Base-by-base conservation (phyloP, 345 rosid species). In the Eutrema yunnanense region DNA sequence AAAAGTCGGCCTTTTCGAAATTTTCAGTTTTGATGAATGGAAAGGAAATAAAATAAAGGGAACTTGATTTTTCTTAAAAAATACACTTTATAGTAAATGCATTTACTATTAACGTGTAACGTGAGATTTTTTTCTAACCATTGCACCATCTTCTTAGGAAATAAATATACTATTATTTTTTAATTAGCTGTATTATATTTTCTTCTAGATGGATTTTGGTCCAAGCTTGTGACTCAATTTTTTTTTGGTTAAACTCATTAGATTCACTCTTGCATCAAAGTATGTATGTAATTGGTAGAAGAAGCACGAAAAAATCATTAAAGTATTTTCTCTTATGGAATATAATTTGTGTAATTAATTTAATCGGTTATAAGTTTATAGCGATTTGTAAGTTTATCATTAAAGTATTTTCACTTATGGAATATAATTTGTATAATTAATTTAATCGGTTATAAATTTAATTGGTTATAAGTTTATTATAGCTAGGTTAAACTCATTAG, bases 1-100 rank as follows among this genome's bases (percentile, higher is more conserved):
- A 76, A 83, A 80, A 74, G 72, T 71, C 44, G 65, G 65, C 14
- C 47, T 36, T 78, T 84, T 88, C 77, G 81, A 75, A 84, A 78
- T 3, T 54, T 65, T 67, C 44, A 2, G 22, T 51, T 59, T 61
- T 33, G 48, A 14, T 27, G 26, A 37, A 47, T 14, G 2, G 32
- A 48, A 36, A 49, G 6, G 11, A 30, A 47, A 30, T 10, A 9
- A 51, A 66, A 32, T 10, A 40, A 16, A 29, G 44, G 47, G 5
- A 26, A 27, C 47, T 73, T 46, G 36, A 36, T 34, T 73, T 12
- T 54, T 2, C 13, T 0, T 61, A 5, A 46, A 27, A 5, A 65
- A 9, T 71, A 40, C 3, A 40, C 3, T 44, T 26, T 52, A 26
- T 65, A 16, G 34, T 65, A n/a, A 56, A 73, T 57, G 78, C 49